Evolutionary conservation across 1,284 basidiomycete genomes (phyloP), one percentile per base, ranked within the genome.

Genomic region (Phellopilus nigrolimitatus): DNA sequence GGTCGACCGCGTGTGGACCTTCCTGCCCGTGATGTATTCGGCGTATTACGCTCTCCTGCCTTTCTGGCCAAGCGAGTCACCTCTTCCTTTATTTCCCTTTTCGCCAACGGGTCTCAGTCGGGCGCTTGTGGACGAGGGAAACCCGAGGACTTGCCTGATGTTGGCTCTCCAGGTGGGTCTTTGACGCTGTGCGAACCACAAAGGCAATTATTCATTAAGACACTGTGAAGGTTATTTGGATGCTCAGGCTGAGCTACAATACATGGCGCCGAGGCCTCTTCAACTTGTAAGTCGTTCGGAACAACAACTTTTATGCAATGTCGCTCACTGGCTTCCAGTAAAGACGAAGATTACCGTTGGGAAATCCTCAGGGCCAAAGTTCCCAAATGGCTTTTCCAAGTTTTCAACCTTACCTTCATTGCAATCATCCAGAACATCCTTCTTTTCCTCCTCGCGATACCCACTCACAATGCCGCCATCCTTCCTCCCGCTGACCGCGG

Each of bases 291-390:
- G 79, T 64, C 12, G 49, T 60, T 53, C 27, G 22, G 31, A 39
- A 4, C 21, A 2, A 4, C 6, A 48, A 2, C 0, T 12, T 41
- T n/a, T n/a, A n/a, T n/a, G n/a, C n/a, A n/a, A n/a, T n/a, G n/a
- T n/a, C n/a, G 3, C 25, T 5, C n/a, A n/a, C n/a, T n/a, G n/a
- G n/a, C n/a, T n/a, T 50, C 4, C 55, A 80, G 77, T 2, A 68
- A 72, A 2, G 90, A 91, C 30, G 91, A 94, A 66, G 95, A 97
- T 67, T 97, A 98, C 64, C 86, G 95, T 25, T 97, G 94, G 88
- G 80, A 76, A 2, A 69, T 91, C 43, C 73, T 97, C 9, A 81
- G 91, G 33, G 66, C 72, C 47, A 74, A 82, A 49, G 64, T 97
- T 19, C 82, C 84, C 2, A 57, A 71, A 2, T 80, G 76, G 72